Evolutionary conservation across 2,329 filamentous ascomycete genomes (phyloP), one percentile per base, ranked within the genome.

Genomic region (Lasiodiplodia gonubiensis): DNA sequence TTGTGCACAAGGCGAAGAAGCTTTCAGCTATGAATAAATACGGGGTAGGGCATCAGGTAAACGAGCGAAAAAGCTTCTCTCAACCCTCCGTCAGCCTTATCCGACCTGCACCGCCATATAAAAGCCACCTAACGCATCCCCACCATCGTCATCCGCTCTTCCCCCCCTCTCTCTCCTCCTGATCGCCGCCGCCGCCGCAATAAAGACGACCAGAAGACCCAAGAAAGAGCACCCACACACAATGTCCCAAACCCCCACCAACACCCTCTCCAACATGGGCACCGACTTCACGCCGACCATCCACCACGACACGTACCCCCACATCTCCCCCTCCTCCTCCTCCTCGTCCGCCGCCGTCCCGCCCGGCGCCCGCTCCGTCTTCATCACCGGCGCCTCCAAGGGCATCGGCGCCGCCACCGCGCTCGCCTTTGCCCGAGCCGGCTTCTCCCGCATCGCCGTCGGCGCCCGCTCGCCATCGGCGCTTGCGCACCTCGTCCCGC

Each of bases 301-400:
- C 4, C 82, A 83, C 72, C 74, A 78, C 65, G 82, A 86, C 71
- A 88, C 85, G 2, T 89, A 89, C 72, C 79, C 82, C 0, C 79
- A 77, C 68, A 88, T 89, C 72, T 75, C 82, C 68, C 77, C 80
- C 16, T 72, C 75, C 42, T 61, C 71, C 18, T 27, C 27, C 5
- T 72, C 74, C 25, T 1, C n/a, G 23, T 7, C 48, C 48, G 4
- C 4, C 2, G 5, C 1, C 18, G 2, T 51, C 21, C 48, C 48
- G 1, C 37, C 69, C 12, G 79, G 79, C 37, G n/a, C n/a, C n/a
- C 81, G 81, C 69, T 72, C 76, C 4, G 77, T 85, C 54, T 80
- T 90, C 67, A 82, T 89, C 61, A 86, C 82, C 0, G 87, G 86
- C 10, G 86, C 83, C 0, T 85, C 83, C 2, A 83, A 82, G 48